Base-by-base conservation (phyloP, 805 yeast genomes). In the Cyberlindnera euphorbiiphila region DNA sequence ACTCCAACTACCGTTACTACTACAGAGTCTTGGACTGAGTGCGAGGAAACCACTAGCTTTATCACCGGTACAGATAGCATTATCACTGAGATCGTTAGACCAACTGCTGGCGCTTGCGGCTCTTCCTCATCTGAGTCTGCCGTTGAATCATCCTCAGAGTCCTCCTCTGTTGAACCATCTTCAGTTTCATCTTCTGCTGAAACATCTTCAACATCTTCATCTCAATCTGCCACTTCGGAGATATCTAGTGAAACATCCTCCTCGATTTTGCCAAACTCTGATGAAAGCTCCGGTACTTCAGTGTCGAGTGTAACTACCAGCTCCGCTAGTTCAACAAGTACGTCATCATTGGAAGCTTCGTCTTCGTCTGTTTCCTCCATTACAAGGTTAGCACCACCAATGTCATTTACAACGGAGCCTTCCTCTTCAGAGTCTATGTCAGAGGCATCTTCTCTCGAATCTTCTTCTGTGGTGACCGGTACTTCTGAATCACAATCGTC, bases 41-140 rank as follows among this genome's bases (percentile, higher is more conserved):
- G 48, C 29, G 34, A 32, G 5, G 23, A 31, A 2, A 11, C 34
- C 8, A 44, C 45, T 2, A 26, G 34, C 16, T 44, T 35, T 24
- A 22, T 24, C 14, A 41, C 48, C 11, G 48, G 45, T 4, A 17
- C 34, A 5, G 39, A 41, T 20, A 19, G 19, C 17, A 29, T 29
- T 4, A 25, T 41, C 25, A 38, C 46, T 18, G 43, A 42, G 34
- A 33, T 41, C 13, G 20, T 41, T 25, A 24, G 19, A 3, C 42
- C 42, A 12, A 29, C 18, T n/a, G 2, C 29, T 12, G 31, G 19
- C 23, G 31, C 31, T 5, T 30, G 33, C 10, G 26, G n/a, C 14
- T 24, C 26, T 24, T 12, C 26, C n/a, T 24, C 26, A 12, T 24
- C 26, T 24, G 26, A 24, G 26, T 24, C 26, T 12, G 10, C 26